Conservation (phyloP, 768 basidiomycete genomes). For the Mycena vitilis region DNA sequence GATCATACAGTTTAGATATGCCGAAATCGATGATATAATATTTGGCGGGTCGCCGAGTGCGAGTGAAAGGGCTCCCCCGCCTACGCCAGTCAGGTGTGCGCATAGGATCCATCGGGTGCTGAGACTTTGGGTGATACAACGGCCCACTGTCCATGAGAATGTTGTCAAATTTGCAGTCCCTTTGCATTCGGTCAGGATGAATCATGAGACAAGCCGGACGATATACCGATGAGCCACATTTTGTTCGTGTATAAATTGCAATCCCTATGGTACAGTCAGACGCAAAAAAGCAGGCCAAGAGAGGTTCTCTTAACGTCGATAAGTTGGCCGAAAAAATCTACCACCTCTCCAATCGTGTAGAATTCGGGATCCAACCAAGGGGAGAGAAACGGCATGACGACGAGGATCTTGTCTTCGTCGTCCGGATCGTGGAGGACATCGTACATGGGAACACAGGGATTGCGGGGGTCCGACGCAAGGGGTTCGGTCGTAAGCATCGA, state of each 20-base stretch:
- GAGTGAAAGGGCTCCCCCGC: too few relatives aligned
- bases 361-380: constrained; percentile 13
- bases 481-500: constrained; percentile 36
- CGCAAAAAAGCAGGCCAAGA: too few relatives aligned
- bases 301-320: constrained; percentile 44
- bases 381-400: constrained; percentile 48
- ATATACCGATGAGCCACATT: too few relatives aligned
- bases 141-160: too few relatives aligned
- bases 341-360: constrained; percentile 48
- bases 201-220: too few relatives aligned
- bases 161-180: too few relatives aligned
- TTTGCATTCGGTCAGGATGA: too few relatives aligned
- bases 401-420: constrained; percentile 37
- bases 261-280: too few relatives aligned
- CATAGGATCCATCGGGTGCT: too few relatives aligned
- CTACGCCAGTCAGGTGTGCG: too few relatives aligned
- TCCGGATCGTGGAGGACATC: constrained; percentile 36
- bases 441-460: constrained; percentile 46
- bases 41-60: neutral
- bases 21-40: neutral
- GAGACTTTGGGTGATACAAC: too few relatives aligned
- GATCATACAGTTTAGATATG: neutral
- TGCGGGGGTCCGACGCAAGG: constrained; percentile 39
- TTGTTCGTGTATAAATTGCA: too few relatives aligned
- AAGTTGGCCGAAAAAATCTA: constrained; percentile 47